phyloP scores from a whole-genome alignment of 2,329 filamentous ascomycete species.

The Pleomassaria siparia region DNA sequence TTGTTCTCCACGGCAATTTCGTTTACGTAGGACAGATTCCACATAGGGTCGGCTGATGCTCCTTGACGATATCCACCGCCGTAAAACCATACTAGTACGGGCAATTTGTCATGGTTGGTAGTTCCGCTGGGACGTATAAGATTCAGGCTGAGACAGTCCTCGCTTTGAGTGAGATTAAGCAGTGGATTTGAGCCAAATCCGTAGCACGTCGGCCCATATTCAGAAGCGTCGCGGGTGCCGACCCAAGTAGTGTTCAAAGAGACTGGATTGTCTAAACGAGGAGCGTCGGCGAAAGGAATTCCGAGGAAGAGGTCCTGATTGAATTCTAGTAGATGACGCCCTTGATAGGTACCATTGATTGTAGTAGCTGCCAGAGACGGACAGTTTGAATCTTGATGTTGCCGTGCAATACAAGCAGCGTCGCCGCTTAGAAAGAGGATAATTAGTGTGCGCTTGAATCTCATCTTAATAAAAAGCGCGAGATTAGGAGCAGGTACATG shows the following conservation, averaged over 20 bases:
- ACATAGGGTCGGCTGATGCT: slow-evolving; percentile 46
- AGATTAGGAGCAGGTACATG: no score
- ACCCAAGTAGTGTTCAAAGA: background rate
- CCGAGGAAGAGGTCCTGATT: slow-evolving; percentile 12
- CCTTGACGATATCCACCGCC: slow-evolving; percentile 39
- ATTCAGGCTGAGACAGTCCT: slow-evolving; percentile 49
- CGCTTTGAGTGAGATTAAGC: slow-evolving; percentile 43
- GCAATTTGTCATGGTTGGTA: slow-evolving; percentile 32
- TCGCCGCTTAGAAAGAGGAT: background rate
- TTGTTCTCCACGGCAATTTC: slow-evolving; percentile 29
- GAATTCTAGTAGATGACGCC: slow-evolving; percentile 6
- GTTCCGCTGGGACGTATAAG: slow-evolving; percentile 2
- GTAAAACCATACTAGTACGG: slow-evolving; percentile 40
- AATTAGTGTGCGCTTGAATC: no score
- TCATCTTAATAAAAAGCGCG: no score
- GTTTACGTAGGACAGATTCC: slow-evolving; percentile 62
- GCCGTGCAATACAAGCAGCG: no score
- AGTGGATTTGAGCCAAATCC: slow-evolving; percentile 44
- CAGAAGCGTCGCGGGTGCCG: background rate
- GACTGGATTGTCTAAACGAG: background rate
- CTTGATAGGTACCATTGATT: slow-evolving; percentile 6
- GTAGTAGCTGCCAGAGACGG: background rate
- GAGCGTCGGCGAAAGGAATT: slow-evolving; percentile 9
- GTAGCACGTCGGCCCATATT: slow-evolving; percentile 47
- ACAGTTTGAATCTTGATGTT: no score